These are phyloP conservation scores for Cyberlindnera misumaiensis DNA, from an alignment of 805 yeast species.

Conservation along the genomic window DNA sequence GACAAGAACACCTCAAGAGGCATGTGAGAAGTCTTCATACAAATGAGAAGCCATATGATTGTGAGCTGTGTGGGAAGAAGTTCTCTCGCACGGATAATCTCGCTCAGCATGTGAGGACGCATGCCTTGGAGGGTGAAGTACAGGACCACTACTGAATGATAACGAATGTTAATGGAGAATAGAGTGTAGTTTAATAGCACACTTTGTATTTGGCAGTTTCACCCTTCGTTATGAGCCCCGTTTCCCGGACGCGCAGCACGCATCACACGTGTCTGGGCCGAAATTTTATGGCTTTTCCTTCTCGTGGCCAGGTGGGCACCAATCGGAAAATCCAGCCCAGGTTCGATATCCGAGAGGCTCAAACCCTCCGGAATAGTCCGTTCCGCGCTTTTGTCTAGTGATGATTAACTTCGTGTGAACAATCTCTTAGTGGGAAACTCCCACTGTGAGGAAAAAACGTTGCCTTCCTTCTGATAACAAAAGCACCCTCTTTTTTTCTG, in stretches of 20 bases:
- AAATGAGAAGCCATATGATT: conserved; percentile 62
- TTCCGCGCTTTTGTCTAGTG: conserved; percentile 13
- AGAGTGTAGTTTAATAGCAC: too few relatives aligned
- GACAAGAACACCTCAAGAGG: conserved; percentile 73
- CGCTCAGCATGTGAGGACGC: conserved; percentile 60
- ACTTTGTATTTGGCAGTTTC: too few relatives aligned
- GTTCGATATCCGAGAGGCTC: conserved; percentile 14
- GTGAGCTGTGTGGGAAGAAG: conserved; percentile 54
- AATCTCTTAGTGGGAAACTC: conserved; percentile 24
- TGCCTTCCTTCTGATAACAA: conserved; percentile 25
- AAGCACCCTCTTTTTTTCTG: background rate
- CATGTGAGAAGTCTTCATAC: conserved; percentile 71
- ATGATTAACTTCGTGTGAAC: conserved; percentile 25
- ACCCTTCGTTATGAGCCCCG: background rate
- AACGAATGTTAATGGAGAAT: too few relatives aligned
- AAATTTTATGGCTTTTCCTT: conserved; percentile 9
- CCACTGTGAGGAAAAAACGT: conserved; percentile 25
- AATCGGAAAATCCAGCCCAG: conserved; percentile 7
- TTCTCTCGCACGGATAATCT: conserved; percentile 63
- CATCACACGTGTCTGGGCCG: background rate
- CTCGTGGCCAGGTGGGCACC: conserved; percentile 16
- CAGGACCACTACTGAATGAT: background rate
- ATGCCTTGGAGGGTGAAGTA: conserved; percentile 20
- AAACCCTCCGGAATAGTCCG: background rate
- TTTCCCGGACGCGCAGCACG: background rate